Percentiles rank a stretch among this genome's conserved stretches.
Conservation (phyloP, 208 protist species). For the Trypanosoma brucei region DNA sequence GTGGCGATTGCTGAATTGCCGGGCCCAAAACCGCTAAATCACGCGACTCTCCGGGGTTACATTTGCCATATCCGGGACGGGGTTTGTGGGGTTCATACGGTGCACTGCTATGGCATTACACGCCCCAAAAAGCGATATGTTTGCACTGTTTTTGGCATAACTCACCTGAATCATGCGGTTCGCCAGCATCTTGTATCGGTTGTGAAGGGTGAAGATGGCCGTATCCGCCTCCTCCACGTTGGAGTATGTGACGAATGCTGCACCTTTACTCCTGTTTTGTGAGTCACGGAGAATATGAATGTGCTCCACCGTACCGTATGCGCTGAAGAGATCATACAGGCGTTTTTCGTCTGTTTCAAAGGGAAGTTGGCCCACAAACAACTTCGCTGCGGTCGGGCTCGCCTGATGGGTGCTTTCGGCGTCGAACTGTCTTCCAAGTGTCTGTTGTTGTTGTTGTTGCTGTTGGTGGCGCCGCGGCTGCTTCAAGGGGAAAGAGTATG, state of each 20-base stretch:
- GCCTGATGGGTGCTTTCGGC: conserved; percentile 15
- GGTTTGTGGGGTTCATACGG: conserved; percentile 81
- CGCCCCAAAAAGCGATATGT: conserved; percentile 80
- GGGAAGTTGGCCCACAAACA: conserved; percentile 84
- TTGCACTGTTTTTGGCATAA: conserved; percentile 86
- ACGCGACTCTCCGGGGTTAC: conserved; percentile 21
- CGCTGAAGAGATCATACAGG: conserved; percentile 75
- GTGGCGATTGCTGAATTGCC: no score
- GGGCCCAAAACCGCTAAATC: conserved; percentile 21
- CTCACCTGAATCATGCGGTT: conserved; percentile 86
- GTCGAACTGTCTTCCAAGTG: conserved; percentile 10
- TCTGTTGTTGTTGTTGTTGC: conserved; percentile 18
- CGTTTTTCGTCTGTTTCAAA: conserved; percentile 84
- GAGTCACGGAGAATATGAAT: conserved; percentile 81
- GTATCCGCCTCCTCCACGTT: conserved; percentile 81
- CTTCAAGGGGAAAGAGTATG: conserved; percentile 6
- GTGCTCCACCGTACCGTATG: conserved; percentile 81
- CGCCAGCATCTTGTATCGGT: conserved; percentile 84
- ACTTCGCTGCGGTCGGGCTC: conserved; percentile 53
- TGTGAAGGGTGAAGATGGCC: conserved; percentile 86
- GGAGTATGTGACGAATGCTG: conserved; percentile 80
- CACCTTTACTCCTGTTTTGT: conserved; percentile 77
- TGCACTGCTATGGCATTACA: conserved; percentile 75
- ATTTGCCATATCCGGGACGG: conserved; percentile 71
- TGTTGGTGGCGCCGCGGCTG: conserved; percentile 6